Percentiles rank a stretch among this genome's conserved stretches.
These are phyloP conservation scores for Aurantiochytrium sp. DNA, from an alignment of 108 stramenopile genomes.

Conservation along the genomic window DNA sequence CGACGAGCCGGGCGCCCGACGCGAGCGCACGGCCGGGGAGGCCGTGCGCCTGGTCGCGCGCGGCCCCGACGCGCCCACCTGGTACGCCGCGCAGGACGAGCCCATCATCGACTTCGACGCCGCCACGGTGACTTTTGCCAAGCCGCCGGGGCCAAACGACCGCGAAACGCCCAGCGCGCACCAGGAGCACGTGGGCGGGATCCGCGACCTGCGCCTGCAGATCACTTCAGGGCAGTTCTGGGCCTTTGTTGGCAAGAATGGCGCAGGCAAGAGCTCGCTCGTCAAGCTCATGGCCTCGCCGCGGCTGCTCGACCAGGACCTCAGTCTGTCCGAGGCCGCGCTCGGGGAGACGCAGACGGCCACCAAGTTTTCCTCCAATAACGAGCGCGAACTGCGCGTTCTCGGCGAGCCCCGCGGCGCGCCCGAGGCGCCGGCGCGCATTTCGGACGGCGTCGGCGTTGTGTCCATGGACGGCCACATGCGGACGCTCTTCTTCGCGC, in stretches of 20 bases:
- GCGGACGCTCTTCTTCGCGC: not conserved
- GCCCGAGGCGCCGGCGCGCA: not conserved
- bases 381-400: not conserved
- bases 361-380: not conserved
- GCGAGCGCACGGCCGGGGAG: not conserved
- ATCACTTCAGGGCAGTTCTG: not conserved
- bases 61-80: not conserved
- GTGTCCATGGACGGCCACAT: conserved; percentile 1
- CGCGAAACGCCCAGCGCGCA: not conserved
- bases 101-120: not conserved
- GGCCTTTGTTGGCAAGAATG: conserved; percentile 5
- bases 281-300: conserved; percentile 4
- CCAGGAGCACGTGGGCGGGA: not conserved
- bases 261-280: not conserved
- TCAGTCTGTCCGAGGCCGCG: not conserved
- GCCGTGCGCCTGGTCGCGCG: not conserved
- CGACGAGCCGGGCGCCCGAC: not conserved
- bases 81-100: not conserved
- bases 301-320: not conserved
- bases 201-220: not conserved
- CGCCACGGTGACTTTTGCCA: not conserved
- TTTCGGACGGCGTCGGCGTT: not conserved
- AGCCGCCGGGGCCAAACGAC: not conserved
- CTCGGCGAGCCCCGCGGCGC: not conserved
- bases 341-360: not conserved